Percentiles rank a stretch among this genome's conserved stretches.
Evolutionary conservation across 2,329 filamentous ascomycete species (phyloP).

Genomic region (Podosphaera fusca): DNA sequence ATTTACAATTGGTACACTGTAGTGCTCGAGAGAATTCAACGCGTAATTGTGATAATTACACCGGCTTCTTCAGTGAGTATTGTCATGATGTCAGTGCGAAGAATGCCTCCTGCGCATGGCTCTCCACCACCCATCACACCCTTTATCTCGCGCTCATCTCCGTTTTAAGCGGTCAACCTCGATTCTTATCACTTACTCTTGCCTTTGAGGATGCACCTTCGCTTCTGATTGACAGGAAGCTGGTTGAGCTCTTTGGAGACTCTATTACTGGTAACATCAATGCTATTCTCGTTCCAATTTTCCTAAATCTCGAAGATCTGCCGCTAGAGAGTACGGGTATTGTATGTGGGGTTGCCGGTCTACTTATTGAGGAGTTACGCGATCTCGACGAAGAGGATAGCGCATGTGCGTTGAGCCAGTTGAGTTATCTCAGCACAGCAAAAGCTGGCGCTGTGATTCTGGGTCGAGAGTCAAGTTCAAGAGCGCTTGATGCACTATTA

Average conservation of each 20-base stretch:
- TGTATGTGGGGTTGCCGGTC: conserved; percentile 76
- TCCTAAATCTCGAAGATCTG: conserved; percentile 58
- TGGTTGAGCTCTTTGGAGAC: conserved; percentile 44
- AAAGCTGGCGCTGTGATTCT: conserved; percentile 78
- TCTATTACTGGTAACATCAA: conserved; percentile 55
- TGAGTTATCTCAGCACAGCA: conserved; percentile 79
- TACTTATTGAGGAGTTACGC: conserved; percentile 47
- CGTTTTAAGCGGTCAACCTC: conserved; percentile 35
- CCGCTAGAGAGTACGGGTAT: conserved; percentile 83
- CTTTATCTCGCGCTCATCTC: conserved; percentile 40
- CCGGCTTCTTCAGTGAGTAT: conserved; percentile 7
- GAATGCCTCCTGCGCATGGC: conserved; percentile 20
- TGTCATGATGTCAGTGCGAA: background rate
- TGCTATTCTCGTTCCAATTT: conserved; percentile 60
- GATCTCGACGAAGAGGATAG: conserved; percentile 15
- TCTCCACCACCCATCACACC: conserved; percentile 36
- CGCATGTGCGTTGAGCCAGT: conserved; percentile 25
- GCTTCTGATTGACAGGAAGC: conserved; percentile 44
- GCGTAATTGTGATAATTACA: conserved; percentile 6
- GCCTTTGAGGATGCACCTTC: conserved; percentile 53
- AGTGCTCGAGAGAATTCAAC: conserved; percentile 30
- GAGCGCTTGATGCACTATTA: conserved; percentile 47
- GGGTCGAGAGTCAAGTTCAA: conserved; percentile 46
- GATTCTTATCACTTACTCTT: conserved; percentile 51
- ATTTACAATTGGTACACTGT: conserved; percentile 57